Base-by-base conservation (phyloP, 2,329 filamentous ascomycete species). In the Sporothrix curviconia region DNA sequence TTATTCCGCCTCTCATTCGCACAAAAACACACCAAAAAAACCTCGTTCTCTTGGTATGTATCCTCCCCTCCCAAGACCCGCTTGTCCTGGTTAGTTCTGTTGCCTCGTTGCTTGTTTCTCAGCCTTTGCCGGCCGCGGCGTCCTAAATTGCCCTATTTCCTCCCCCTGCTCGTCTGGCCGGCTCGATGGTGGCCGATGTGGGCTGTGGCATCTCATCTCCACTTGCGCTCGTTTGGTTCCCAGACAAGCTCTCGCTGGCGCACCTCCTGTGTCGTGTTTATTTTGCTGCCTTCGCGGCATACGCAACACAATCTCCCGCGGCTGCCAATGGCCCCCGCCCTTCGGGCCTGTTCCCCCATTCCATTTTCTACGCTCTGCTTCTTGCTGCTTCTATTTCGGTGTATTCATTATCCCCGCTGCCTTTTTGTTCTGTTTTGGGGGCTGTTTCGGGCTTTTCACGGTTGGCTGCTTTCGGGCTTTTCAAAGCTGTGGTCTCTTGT, bases 231-330 rank as follows among this genome's bases (percentile, higher is more conserved):
- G 28, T n/a, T n/a, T n/a, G n/a, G n/a, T 12, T 36, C 30, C 46
- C 7, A 25, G 32, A 34, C 32, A 22, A 5, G 30, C 30, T 24
- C 19, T 12, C 25, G 36, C 19, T 34, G 15, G 39, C 42, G 28
- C 37, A 17, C 32, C 40, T 19, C 14, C 4, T 47, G 40, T 28
- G 32, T 47, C 34, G 44, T 30, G 40, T 55, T 46, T 40, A 55
- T 55, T 40, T 55, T 39, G 55, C 37, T 56, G 55, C 55, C 55
- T 56, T 51, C 44, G 34, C 19, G 36, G 55, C 55, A 36, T 51
- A 56, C 55, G 55, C 55, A 56, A 56, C 25, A 17, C 54, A 25
- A 37, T 55, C 28, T 54, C 51, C 51, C 25, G 34, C 49, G 37
- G 42, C 51, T 11, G 19, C 36, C 15, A 25, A 8, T 34, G 36